Percentiles rank a stretch among this genome's conserved stretches.
phyloP scores from a whole-genome alignment of 805 yeast genomes.

The Nakazawaea laoshanensis region DNA sequence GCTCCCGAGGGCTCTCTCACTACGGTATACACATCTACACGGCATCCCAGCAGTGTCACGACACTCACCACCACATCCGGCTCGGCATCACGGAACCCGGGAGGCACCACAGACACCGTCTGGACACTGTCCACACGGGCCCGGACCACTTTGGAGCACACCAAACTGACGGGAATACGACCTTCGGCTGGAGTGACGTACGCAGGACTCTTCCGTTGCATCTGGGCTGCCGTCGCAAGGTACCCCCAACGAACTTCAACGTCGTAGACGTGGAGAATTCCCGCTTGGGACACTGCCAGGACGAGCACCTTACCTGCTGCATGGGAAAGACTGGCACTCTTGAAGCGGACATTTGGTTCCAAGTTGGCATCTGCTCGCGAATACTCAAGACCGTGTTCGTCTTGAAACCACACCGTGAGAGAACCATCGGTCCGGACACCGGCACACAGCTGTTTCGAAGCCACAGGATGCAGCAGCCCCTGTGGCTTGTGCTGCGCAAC shows the following conservation, averaged over 20 bases:
- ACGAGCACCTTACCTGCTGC: conserved; percentile 22
- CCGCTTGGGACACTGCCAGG: conserved; percentile 30
- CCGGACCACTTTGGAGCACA: too few species aligned
- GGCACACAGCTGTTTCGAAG: conserved; percentile 63
- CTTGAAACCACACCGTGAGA: conserved; percentile 53
- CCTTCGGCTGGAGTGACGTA: conserved; percentile 44
- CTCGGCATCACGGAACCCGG: too few species aligned
- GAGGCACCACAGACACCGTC: too few species aligned
- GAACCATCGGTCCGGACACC: conserved; percentile 58
- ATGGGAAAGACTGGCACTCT: too few species aligned
- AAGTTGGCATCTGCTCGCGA: conserved; percentile 25
- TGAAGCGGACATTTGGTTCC: conserved; percentile 15
- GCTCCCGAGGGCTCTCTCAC: too few species aligned
- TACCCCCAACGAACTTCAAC: conserved; percentile 50
- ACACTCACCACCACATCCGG: too few species aligned
- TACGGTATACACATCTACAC: too few species aligned
- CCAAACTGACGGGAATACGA: too few species aligned
- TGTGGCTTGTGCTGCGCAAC: conserved; percentile 50
- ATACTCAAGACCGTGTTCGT: conserved; percentile 54
- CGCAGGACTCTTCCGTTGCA: conserved; percentile 36
- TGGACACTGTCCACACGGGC: too few species aligned
- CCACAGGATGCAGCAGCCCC: conserved; percentile 61
- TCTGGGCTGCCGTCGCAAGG: conserved; percentile 35
- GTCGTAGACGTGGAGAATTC: conserved; percentile 30
- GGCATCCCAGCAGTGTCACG: too few species aligned